Evolutionary conservation across 768 basidiomycete species (phyloP).

Genomic region (Tricholoma saponaceum): DNA sequence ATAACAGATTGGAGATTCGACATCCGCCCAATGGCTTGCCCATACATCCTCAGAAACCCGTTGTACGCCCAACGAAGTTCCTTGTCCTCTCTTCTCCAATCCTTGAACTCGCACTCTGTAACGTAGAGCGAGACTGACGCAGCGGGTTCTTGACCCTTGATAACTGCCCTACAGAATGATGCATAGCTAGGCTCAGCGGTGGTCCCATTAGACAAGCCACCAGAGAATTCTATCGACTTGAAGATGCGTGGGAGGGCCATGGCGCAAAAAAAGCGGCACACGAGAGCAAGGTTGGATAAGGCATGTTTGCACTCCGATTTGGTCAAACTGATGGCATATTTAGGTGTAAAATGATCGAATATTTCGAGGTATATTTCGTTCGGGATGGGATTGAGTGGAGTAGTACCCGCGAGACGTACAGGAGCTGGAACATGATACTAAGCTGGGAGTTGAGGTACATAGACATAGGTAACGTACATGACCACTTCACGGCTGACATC

Average conservation of each 20-base stretch:
- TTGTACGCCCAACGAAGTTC: background rate
- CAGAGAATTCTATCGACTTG: slow-evolving; percentile 23
- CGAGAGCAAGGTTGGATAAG: slow-evolving; percentile 30
- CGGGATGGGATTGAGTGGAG: slow-evolving; percentile 28
- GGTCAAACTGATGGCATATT: background rate
- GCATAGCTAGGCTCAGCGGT: slow-evolving; percentile 2
- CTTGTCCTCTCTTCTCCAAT: background rate
- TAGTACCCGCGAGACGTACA: background rate
- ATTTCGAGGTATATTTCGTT: slow-evolving; percentile 42
- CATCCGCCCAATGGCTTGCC: slow-evolving; percentile 10
- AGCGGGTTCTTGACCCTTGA: slow-evolving; percentile 21
- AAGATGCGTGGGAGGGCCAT: slow-evolving; percentile 37
- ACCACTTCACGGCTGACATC: background rate
- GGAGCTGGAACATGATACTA: background rate
- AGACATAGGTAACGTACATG: background rate
- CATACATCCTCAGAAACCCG: slow-evolving; percentile 13
- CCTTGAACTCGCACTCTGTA: slow-evolving; percentile 17
- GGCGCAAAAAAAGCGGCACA: slow-evolving; percentile 41
- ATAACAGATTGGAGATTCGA: slow-evolving; percentile 10
- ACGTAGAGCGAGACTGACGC: slow-evolving; percentile 26
- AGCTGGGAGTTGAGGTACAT: background rate
- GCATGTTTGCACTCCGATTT: slow-evolving; percentile 13
- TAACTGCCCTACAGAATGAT: slow-evolving; percentile 24
- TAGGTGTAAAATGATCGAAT: slow-evolving; percentile 27
- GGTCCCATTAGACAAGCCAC: background rate